Evolutionary conservation across 2,329 filamentous ascomycete species (phyloP).

Genomic region (Pseudogymnoascus sp.): DNA sequence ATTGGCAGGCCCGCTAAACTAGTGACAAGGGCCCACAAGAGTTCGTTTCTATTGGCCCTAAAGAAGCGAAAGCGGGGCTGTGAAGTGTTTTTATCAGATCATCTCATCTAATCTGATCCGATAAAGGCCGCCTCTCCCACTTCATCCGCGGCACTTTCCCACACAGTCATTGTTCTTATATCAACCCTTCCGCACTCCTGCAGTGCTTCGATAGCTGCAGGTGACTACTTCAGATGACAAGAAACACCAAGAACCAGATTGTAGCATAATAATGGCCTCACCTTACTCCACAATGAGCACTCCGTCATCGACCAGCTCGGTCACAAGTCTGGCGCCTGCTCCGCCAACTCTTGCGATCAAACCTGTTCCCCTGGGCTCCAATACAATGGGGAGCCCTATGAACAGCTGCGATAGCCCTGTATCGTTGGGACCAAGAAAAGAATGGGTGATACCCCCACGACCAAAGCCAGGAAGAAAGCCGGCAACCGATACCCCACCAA

Average conservation of each 20-base stretch:
- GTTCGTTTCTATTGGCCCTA: not conserved
- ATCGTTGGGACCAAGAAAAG: constrained; percentile 62
- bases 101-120: constrained; percentile 11
- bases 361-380: constrained; percentile 29
- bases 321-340: constrained; percentile 27
- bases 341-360: constrained; percentile 32
- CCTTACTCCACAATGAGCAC: constrained; percentile 26
- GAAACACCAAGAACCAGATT: not conserved
- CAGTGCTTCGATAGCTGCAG: constrained; percentile 7
- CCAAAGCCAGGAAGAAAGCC: constrained; percentile 91
- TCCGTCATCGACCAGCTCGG: constrained; percentile 33
- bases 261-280: not conserved
- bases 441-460: constrained; percentile 79
- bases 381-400: constrained; percentile 17
- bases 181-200: not conserved
- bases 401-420: constrained; percentile 33
- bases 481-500: constrained; percentile 83
- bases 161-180: constrained; percentile 10
- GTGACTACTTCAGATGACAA: not conserved
- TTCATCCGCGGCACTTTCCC: not conserved
- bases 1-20: not conserved
- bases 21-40: constrained; percentile 5
- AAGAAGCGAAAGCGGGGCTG: not conserved
- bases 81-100: constrained; percentile 10
- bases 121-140: constrained; percentile 10